A percentile compares a stretch with the other conserved stretches of the same genome.
phyloP scores from a whole-genome alignment of 768 basidiomycete species.

The Amanita polypyramis region DNA sequence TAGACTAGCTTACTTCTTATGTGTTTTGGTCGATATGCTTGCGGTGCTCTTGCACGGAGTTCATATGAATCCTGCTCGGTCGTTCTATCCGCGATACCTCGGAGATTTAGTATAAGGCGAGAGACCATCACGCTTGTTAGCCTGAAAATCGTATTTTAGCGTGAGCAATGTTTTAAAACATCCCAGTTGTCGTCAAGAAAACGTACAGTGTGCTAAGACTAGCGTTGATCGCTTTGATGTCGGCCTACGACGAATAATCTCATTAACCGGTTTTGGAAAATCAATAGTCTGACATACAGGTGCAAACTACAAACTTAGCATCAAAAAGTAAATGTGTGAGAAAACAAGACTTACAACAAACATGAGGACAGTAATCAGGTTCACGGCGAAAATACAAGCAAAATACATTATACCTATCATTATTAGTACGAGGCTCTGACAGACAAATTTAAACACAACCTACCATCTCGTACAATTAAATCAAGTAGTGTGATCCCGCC shows the following conservation, averaged over 20 bases:
- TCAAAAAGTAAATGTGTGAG: not conserved
- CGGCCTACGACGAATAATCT: constrained; percentile 12
- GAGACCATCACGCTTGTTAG: constrained; percentile 29
- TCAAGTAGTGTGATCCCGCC: constrained; percentile 15
- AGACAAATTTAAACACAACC: not conserved
- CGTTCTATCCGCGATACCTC: not conserved
- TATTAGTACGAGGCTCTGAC: not conserved
- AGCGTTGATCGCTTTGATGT: constrained; percentile 27
- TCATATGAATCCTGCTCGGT: not conserved
- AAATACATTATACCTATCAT: constrained; percentile 23
- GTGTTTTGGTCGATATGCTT: no score
- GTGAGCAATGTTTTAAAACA: not conserved
- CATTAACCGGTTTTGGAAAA: not conserved
- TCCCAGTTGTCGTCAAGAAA: not conserved
- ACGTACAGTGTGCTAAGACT: constrained; percentile 27
- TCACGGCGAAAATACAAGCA: constrained; percentile 22
- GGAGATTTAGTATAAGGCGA: constrained; percentile 24
- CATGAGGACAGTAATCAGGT: constrained; percentile 21
- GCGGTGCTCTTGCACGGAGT: not conserved
- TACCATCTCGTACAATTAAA: constrained; percentile 25
- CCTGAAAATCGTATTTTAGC: constrained; percentile 9
- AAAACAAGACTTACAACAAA: constrained; percentile 18
- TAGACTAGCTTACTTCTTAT: not conserved
- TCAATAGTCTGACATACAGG: constrained; percentile 12
- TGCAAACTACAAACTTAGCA: constrained; percentile 13